Evolutionary conservation across 1,139 yeast genomes (phyloP), one percentile per base, ranked within the genome.

Genomic region (Pichia sp.): DNA sequence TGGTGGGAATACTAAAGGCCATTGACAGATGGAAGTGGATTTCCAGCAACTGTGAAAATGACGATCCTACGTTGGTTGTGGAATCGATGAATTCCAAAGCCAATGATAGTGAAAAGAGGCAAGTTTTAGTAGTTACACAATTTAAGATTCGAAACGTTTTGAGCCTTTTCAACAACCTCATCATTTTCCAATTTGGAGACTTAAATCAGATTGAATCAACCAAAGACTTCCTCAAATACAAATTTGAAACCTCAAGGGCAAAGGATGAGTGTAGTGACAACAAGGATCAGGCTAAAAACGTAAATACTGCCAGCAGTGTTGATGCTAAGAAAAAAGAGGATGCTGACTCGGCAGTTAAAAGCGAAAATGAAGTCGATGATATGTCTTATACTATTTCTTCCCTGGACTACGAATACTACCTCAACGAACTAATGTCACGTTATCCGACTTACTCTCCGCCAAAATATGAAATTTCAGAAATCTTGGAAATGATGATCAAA

Each of bases 391-490:
- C 56, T 3, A 62, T 66, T 40, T 83, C 96, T 1, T 93, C 96
- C 0, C 70, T 90, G 38, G 96, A 90, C 62, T 90, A 88, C 67
- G 84, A 82, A 66, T 83, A 88, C 4, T 89, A 87, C 64, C 76
- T 90, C 58, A 87, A 86, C 59, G 96, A 90, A 60, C 70, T 90
- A 6, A 70, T 78, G 4, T 81, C 90, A 29, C 79, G 95, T 59
- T 90, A 83, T 65, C 97, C 98, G 0, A 72, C 87, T 4, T 85
- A 77, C 60, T 70, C 76, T 1, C 82, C 85, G 1, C 80, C 82
- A 0, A 69, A 74, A 5, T 69, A 74, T 7, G 67, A 72, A 5
- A 61, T 78, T 4, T 83, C 85, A 0, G 67, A 72, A 8, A 70
- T 73, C 19, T 66, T 75, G 40, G 82, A 79, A 52, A 73, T 82